A percentile compares a stretch with the other conserved stretches of the same genome.
phyloP scores from a whole-genome alignment of 345 rosid genomes.

The Gossypium arboreum region DNA sequence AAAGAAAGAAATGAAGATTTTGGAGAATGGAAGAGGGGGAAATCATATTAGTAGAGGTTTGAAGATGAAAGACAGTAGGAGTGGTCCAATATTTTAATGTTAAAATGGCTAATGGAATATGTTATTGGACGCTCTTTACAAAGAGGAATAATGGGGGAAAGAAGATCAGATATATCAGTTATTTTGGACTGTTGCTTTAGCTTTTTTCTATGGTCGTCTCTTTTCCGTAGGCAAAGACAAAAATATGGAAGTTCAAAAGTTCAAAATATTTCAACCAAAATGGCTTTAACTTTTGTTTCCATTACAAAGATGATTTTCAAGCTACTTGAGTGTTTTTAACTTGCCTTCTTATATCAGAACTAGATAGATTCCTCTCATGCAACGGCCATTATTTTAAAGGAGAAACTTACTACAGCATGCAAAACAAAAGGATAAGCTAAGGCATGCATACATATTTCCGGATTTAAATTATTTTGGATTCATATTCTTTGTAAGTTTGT shows the following conservation, averaged over 20 bases:
- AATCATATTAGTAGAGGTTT: conserved; percentile 22
- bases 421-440: not conserved
- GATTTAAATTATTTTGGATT: too few species aligned
- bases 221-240: conserved; percentile 6
- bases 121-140: not conserved
- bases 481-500: too few species aligned
- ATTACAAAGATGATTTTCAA: not conserved
- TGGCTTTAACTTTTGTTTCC: not conserved
- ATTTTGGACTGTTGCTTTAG: conserved; percentile 4
- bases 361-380: not conserved
- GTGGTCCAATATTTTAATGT: conserved; percentile 18
- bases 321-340: not conserved
- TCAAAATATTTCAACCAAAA: conserved; percentile 1
- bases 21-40: conserved; percentile 22
- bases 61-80: not conserved
- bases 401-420: not conserved
- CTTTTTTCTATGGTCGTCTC: not conserved
- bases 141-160: not conserved
- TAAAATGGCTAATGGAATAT: not conserved
- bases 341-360: not conserved
- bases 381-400: too few species aligned
- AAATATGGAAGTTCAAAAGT: not conserved
- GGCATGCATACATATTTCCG: not conserved
- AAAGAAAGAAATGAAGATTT: conserved; percentile 15
- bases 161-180: conserved; percentile 3